These are phyloP conservation scores for Diaporthe velutina DNA, from an alignment of 2,329 filamentous ascomycete genomes.

Conservation along the genomic window DNA sequence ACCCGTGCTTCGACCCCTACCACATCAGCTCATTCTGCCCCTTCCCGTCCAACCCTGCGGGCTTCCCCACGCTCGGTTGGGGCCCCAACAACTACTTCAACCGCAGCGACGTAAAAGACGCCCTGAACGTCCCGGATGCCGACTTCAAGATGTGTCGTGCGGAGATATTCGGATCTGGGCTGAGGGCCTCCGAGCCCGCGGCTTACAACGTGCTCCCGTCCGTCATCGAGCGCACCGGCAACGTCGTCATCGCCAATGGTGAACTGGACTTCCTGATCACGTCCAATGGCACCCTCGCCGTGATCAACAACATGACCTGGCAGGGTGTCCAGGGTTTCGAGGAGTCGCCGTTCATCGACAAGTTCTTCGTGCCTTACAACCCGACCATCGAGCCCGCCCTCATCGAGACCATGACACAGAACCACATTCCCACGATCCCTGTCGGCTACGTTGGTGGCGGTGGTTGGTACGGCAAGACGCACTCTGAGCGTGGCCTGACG, in stretches of 20 bases:
- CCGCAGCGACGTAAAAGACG: conserved; percentile 38
- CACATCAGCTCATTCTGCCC: conserved; percentile 68
- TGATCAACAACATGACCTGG: conserved; percentile 81
- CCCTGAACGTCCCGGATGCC: conserved; percentile 22
- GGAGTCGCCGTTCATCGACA: conserved; percentile 52
- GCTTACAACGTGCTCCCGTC: conserved; percentile 19
- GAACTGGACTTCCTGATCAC: conserved; percentile 67
- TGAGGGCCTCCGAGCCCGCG: conserved; percentile 22
- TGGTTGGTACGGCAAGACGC: conserved; percentile 33
- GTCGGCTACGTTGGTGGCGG: conserved; percentile 35
- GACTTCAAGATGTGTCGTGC: conserved; percentile 32
- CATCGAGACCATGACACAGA: background rate
- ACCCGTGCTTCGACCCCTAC: conserved; percentile 75
- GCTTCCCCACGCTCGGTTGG: conserved; percentile 38
- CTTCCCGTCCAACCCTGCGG: conserved; percentile 45
- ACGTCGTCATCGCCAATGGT: conserved; percentile 35
- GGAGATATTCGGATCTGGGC: background rate
- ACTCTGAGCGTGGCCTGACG: conserved; percentile 36
- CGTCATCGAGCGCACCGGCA: conserved; percentile 37
- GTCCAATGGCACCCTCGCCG: conserved; percentile 72
- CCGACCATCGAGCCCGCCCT: conserved; percentile 27
- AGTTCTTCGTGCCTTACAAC: conserved; percentile 38
- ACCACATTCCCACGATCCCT: background rate
- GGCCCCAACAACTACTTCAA: conserved; percentile 40
- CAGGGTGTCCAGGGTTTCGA: conserved; percentile 75